Base-by-base conservation (phyloP, 208 protist species). In the Dictyostelium gargantuum region DNA sequence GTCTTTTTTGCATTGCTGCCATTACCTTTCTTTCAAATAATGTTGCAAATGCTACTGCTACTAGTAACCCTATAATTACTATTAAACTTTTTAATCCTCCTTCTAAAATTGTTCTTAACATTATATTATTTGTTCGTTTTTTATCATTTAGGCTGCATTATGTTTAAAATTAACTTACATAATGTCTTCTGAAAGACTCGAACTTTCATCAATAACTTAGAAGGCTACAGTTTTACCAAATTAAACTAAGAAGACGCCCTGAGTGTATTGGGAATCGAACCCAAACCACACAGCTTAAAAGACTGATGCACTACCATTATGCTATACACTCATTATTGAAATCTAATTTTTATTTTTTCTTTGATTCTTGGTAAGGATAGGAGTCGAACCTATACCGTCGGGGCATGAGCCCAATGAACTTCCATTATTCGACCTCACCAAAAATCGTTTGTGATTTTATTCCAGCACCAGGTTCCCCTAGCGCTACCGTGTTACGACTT, bases 401-500 rank as follows among this genome's bases (percentile, higher is more conserved):
- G 66, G 66, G 66, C 66, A 73, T 73, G 66, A 73, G 66, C 66
- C 66, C 35, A 11, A 13, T 26, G 35, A 73, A 73, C 66, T 73
- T 5, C 66, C n/a, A 42, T 73, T 73, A 73, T 73, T 73, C 35
- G n/a, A 73, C 17, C 66, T 42, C 35, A 6, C 35, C 66, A 15
- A 8, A 38, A 29, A 40, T 68, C 1, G 6, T 73, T 73, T 73
- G 8, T 11, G 17, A 44, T 26, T 73, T 73, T 35, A 38, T 48
- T 92, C 86, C 86, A 92, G 68, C 86, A 10, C 9, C 91, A 92
- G 56, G 84, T 93, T 93, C 91, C 91, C 58, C 84, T 92, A 93
- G 54, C 6, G 76, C 73, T 92, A 93, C 91, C 91, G 17, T 93
- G 91, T 93, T 93, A 93, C 54, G 91, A 93, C 91, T 93, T 93